Evolutionary conservation across 805 yeast genomes (phyloP).

Genomic region (Yamadazyma paraphyllophila): DNA sequence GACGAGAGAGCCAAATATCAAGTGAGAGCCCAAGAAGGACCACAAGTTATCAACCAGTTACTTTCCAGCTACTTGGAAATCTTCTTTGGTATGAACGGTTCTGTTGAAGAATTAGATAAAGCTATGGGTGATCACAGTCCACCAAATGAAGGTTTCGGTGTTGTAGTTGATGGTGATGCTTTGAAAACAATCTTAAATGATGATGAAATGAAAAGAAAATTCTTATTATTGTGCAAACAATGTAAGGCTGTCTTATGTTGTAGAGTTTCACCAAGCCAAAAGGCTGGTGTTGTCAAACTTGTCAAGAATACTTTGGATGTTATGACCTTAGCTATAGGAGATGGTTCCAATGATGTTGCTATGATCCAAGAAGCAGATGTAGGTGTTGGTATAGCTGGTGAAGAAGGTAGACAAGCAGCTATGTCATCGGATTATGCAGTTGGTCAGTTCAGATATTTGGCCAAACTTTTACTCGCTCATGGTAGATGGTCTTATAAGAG

Average conservation of each 20-base stretch:
- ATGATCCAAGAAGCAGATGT: slow-evolving; percentile 88
- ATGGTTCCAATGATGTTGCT: slow-evolving; percentile 87
- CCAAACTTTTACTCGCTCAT: slow-evolving; percentile 67
- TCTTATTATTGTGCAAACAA: slow-evolving; percentile 70
- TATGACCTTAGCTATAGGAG: slow-evolving; percentile 86
- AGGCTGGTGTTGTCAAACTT: slow-evolving; percentile 76
- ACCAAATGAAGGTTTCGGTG: slow-evolving; percentile 65
- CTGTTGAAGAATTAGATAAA: slow-evolving; percentile 51
- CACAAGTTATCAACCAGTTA: slow-evolving; percentile 10
- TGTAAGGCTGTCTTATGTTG: slow-evolving; percentile 83
- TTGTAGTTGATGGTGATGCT: slow-evolving; percentile 81
- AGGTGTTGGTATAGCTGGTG: slow-evolving; percentile 90
- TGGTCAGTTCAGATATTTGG: slow-evolving; percentile 75
- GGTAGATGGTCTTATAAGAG: slow-evolving; percentile 88
- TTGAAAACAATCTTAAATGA: slow-evolving; percentile 42
- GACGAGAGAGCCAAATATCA: slow-evolving; percentile 26
- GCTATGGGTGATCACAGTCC: slow-evolving; percentile 60
- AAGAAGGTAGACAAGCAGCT: slow-evolving; percentile 86
- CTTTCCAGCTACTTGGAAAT: slow-evolving; percentile 48
- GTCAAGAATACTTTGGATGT: slow-evolving; percentile 75
- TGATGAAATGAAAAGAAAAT: slow-evolving; percentile 51
- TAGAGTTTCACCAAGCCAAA: slow-evolving; percentile 85
- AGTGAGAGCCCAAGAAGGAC: slow-evolving; percentile 26
- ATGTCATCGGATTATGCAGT: slow-evolving; percentile 87
- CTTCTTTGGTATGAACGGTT: slow-evolving; percentile 57